phyloP scores from a whole-genome alignment of 1,284 basidiomycete species.

The Porodaedalea pini region DNA sequence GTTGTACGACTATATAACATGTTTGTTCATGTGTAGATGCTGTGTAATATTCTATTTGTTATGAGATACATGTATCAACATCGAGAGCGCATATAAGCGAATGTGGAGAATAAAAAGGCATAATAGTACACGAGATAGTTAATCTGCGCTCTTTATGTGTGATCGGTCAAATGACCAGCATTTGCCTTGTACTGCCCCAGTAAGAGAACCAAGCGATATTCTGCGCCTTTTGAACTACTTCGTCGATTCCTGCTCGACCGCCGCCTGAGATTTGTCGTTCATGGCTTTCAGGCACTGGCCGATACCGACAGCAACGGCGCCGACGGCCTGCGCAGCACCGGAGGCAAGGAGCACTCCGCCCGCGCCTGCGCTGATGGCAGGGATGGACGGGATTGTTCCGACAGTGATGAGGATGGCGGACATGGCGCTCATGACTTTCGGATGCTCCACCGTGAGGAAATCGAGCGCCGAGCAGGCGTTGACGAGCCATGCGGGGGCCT shows the following conservation, averaged over 20 bases:
- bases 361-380: constrained; percentile 59
- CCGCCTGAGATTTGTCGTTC: constrained; percentile 34
- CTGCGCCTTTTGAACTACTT: too few relatives aligned
- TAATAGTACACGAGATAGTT: too few relatives aligned
- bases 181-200: too few relatives aligned
- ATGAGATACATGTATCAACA: too few relatives aligned
- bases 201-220: neutral
- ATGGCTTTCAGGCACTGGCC: constrained; percentile 49
- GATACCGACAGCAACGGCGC: constrained; percentile 69
- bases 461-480: constrained; percentile 72
- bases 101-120: too few relatives aligned
- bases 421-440: constrained; percentile 67
- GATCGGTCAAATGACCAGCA: too few relatives aligned
- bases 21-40: too few relatives aligned
- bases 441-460: constrained; percentile 67
- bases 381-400: constrained; percentile 66
- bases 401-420: constrained; percentile 74
- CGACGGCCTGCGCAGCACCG: constrained; percentile 67
- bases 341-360: constrained; percentile 69
- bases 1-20: too few relatives aligned
- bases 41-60: too few relatives aligned
- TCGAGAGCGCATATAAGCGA: too few relatives aligned
- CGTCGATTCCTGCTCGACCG: constrained; percentile 1
- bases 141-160: too few relatives aligned
- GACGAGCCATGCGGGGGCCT: constrained; percentile 69